Percentiles rank a stretch among this genome's conserved stretches.
Evolutionary conservation across 2,329 filamentous ascomycete genomes (phyloP).

Genomic region (Pseudogymnoascus sp.): DNA sequence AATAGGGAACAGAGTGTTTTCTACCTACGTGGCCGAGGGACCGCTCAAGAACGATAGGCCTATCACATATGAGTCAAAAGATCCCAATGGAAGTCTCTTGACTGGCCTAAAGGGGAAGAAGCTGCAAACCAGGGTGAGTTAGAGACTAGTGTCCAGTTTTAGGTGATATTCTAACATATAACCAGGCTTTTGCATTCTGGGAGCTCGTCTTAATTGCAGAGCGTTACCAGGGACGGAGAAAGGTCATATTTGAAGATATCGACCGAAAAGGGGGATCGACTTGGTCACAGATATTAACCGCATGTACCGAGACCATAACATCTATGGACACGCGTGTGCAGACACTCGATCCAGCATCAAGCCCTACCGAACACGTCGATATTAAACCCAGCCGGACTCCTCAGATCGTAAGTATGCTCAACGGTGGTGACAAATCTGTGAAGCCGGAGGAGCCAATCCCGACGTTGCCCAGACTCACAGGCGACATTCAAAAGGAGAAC

Average conservation of each 20-base stretch:
- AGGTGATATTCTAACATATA: constrained; percentile 14
- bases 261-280: constrained; percentile 71
- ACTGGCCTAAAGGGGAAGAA: constrained; percentile 80
- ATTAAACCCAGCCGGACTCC: constrained; percentile 25
- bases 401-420: constrained; percentile 15
- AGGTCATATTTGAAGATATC: constrained; percentile 78
- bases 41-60: constrained; percentile 80
- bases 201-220: constrained; percentile 75
- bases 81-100: constrained; percentile 83
- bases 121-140: constrained; percentile 57
- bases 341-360: not conserved
- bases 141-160: not conserved
- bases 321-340: constrained; percentile 58
- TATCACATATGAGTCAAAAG: constrained; percentile 75
- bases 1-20: constrained; percentile 67
- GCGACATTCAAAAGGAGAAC: constrained; percentile 19
- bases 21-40: constrained; percentile 68
- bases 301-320: constrained; percentile 62
- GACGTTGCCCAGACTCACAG: constrained; percentile 21
- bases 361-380: constrained; percentile 42
- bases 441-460: constrained; percentile 12
- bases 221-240: constrained; percentile 64
- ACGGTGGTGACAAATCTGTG: constrained; percentile 21
- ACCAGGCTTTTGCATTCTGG: constrained; percentile 77
- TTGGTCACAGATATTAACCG: constrained; percentile 68